Evolutionary conservation across 1,139 yeast genomes (phyloP), one percentile per base, ranked within the genome.

Genomic region (Hemisphaericaspora subhashii): DNA sequence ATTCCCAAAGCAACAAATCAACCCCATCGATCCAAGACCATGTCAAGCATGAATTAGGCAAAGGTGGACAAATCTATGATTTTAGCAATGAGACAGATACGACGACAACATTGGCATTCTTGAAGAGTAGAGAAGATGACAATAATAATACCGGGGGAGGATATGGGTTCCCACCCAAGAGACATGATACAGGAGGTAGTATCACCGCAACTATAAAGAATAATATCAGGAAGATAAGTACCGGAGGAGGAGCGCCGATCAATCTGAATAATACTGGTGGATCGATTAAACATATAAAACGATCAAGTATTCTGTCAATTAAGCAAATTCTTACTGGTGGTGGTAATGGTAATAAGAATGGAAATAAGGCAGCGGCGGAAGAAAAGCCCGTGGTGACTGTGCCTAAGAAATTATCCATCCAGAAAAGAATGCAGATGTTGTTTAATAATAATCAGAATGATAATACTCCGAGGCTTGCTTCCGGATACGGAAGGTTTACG

Each of bases 401-500:
- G n/a, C n/a, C 57, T 12, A 52, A 60, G 37, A 64, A 69, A 60
- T 49, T 64, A 8, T 75, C 83, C 0, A 79, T 86, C 39, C 94
- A 85, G 57, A 72, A 78, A 51, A 68, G 94, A 45, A 83, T 85
- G 54, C 83, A 82, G 41, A 72, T 74, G 47, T 67, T 84, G 29
- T 64, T 86, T 46, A 72, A 63, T 45, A 64, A 58, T 39, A 68
- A 68, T 15, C 72, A 72, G 25, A 72, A 76, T 2, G 68, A 75
- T 10, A 72, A 77, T 4, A 64, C 74, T 0, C 56, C 68, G 15
- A 79, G 76, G 50, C 81, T 89, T 0, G 95, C 95, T 0, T 62
- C 66, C 12, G 95, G 95, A 0, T 86, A 86, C 54, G 95, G 95
- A 3, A 77, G 77, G 50, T 84, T 73, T 54, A 83, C 89, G 1